A percentile compares a stretch with the other conserved stretches of the same genome.
phyloP scores from a whole-genome alignment of 768 basidiomycete species.

The Suillus variegatus region DNA sequence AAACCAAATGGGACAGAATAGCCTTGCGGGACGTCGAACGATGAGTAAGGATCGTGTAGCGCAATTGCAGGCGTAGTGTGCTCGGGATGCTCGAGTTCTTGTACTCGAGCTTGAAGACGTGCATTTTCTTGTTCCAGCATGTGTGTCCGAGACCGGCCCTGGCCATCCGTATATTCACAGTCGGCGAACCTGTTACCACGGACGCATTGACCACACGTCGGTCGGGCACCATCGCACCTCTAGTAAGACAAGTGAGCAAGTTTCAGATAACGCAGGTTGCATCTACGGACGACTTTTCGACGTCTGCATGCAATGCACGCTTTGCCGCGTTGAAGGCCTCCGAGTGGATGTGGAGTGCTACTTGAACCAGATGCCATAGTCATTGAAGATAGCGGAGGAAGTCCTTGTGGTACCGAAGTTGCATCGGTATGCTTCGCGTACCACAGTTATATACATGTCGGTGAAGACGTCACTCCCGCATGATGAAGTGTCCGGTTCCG shows the following conservation, averaged over 20 bases:
- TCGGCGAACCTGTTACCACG: constrained; percentile 61
- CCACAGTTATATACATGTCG: background rate
- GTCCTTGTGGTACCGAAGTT: too few species aligned
- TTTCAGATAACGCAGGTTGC: too few species aligned
- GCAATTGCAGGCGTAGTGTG: constrained; percentile 47
- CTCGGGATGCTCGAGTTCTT: constrained; percentile 57
- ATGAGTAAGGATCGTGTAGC: constrained; percentile 51
- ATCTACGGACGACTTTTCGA: constrained; percentile 45
- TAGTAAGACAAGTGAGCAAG: constrained; percentile 19
- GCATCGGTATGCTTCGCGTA: too few species aligned
- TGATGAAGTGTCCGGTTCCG: background rate
- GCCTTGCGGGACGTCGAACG: background rate
- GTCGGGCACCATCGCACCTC: constrained; percentile 71
- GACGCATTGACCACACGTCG: constrained; percentile 64
- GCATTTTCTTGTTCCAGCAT: constrained; percentile 60
- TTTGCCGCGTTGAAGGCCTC: constrained; percentile 45
- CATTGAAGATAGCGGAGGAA: background rate
- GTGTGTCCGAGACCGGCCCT: constrained; percentile 59
- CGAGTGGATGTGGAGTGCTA: constrained; percentile 13
- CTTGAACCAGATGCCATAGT: constrained; percentile 2
- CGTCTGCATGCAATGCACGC: constrained; percentile 57
- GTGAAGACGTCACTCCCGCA: background rate
- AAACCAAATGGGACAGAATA: background rate
- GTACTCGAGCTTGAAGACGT: constrained; percentile 55
- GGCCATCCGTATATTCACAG: constrained; percentile 72